Percentiles rank a stretch among this genome's conserved stretches.
phyloP scores from a whole-genome alignment of 2,329 filamentous ascomycete species.

The Tolypocladium sp. region DNA sequence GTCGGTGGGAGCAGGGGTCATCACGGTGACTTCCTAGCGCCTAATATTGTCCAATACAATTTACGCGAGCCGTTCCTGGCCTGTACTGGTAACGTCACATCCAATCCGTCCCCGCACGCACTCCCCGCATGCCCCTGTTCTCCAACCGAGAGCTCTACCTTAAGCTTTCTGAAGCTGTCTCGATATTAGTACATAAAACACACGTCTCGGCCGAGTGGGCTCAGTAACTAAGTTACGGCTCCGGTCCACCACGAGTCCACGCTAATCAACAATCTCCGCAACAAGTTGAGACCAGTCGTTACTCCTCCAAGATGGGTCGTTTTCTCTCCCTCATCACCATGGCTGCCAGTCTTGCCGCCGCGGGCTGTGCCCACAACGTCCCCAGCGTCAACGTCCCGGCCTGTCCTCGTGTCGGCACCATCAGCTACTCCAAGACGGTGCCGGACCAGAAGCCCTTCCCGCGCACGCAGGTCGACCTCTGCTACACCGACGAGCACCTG shows the following conservation, averaged over 20 bases:
- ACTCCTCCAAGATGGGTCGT: not conserved
- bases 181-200: not conserved
- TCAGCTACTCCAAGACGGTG: constrained; percentile 30
- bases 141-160: not conserved
- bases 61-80: not conserved
- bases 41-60: not conserved
- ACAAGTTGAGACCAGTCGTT: not conserved
- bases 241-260: not conserved
- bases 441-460: constrained; percentile 31
- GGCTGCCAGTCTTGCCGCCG: constrained; percentile 1
- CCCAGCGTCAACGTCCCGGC: constrained; percentile 26
- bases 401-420: constrained; percentile 25
- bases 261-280: not conserved
- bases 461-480: constrained; percentile 34
- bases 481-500: constrained; percentile 32
- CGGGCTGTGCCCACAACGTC: constrained; percentile 4
- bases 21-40: not conserved
- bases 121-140: not conserved
- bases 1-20: too few relatives aligned
- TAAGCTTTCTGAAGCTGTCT: not conserved
- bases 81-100: not conserved
- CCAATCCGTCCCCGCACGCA: not conserved
- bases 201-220: not conserved
- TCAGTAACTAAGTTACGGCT: not conserved
- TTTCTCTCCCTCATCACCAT: constrained; percentile 2